Evolutionary conservation across 2,329 filamentous ascomycete species (phyloP).

Genomic region (Cladophialophora carrionii): DNA sequence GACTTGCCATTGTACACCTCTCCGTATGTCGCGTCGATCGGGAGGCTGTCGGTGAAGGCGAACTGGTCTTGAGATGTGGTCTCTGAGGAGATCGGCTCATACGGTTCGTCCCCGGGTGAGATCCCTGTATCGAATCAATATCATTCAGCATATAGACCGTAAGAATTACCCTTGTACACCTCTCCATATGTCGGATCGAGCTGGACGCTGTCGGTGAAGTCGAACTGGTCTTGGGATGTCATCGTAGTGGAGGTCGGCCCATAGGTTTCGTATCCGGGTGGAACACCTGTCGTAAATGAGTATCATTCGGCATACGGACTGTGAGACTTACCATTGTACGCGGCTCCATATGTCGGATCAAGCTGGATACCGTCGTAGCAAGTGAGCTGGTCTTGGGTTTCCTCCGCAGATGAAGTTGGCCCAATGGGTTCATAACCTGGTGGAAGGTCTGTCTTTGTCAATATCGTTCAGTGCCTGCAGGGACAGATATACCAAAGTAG

Average conservation of each 20-base stretch:
- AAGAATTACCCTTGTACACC: background rate
- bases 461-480: background rate
- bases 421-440: background rate
- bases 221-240: background rate
- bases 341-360: background rate
- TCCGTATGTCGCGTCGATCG: background rate
- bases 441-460: conserved; percentile 3
- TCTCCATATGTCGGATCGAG: background rate
- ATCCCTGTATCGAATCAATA: background rate
- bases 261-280: background rate
- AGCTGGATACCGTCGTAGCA: background rate
- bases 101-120: background rate
- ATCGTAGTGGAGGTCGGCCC: background rate
- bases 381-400: background rate
- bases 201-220: background rate
- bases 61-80: background rate
- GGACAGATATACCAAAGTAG: conserved; percentile 5
- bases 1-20: background rate
- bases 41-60: background rate
- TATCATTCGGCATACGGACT: no score
- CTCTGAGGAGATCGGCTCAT: background rate
- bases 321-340: background rate
- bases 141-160: background rate
- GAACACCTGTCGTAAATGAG: no score
- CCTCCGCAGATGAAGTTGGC: background rate